Evolutionary conservation across 306 rosid species (phyloP), one percentile per base, ranked within the genome.

Genomic region (Citrullus colocynthis): DNA sequence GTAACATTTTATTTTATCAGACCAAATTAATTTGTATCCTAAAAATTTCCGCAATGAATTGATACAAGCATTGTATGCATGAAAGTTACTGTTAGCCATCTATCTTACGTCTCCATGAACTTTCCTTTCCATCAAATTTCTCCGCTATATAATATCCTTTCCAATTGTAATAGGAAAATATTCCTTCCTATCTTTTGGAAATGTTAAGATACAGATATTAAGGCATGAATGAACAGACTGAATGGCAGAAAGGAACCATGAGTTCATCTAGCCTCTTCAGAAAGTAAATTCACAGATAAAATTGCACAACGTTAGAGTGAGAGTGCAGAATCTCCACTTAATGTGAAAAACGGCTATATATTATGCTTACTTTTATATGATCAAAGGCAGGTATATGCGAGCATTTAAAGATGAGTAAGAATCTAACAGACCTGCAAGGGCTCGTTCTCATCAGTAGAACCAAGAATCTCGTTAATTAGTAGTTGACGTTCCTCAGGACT

Each of bases 391-490:
- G 44, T 16, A 63, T 7, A 18, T 0, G 6, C 58, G 4, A 6
- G 13, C 6, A 62, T 52, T 49, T 61, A 13, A 72, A 20, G 65
- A 41, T 62, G 45, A 69, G 82, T 44, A 32, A 62, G 81, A 74
- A 75, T 66, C 30, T 24, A 44, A 32, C 79, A 85, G 64, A 92
- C 99, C 93, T 95, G 99, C 80, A 95, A 90, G 58, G 97, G 99
- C 82, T 95, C 97, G 82, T 95, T 95, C 86, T 90, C 99, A 80
- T 95, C 99, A 42, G 97, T 85, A 60, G 87, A 86, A 75, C 99
- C 99, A 44, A 95, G 93, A 89, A 95, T 92, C 90, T 95, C 99
- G 71, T 89, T 88, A 77, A 95, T 90, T 85, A 95, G 84, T 72
- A 95, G 44, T 77, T 88, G 97, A 44, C 99, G 99, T 87, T 95